A percentile compares a stretch with the other conserved stretches of the same genome.
These are phyloP conservation scores for Komagataella kurtzmanii DNA, from an alignment of 805 yeast species.

Conservation along the genomic window DNA sequence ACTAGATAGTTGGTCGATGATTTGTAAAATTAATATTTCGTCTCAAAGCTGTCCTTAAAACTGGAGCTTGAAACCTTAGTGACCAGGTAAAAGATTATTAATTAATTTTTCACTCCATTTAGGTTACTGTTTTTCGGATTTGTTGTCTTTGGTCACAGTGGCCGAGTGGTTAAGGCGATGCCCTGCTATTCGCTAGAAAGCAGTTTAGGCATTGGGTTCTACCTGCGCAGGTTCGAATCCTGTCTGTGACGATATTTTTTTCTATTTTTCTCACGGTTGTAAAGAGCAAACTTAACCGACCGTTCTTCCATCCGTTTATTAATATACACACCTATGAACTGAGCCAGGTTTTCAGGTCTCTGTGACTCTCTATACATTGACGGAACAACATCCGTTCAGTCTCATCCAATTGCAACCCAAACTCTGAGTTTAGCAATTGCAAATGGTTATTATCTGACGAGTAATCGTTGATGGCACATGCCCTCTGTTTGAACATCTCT, in stretches of 20 bases:
- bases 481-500: slow-evolving; percentile 47
- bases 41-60: no score
- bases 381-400: slow-evolving; percentile 54
- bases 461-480: slow-evolving; percentile 58
- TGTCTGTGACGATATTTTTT: slow-evolving; percentile 82
- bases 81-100: no score
- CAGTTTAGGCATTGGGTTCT: slow-evolving; percentile 67
- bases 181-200: slow-evolving; percentile 34
- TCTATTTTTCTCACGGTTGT: not conserved
- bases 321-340: not conserved
- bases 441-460: slow-evolving; percentile 14
- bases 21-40: no score
- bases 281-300: not conserved
- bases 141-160: slow-evolving; percentile 31
- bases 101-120: not conserved
- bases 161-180: slow-evolving; percentile 70
- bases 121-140: not conserved
- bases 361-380: slow-evolving; percentile 34
- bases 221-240: slow-evolving; percentile 99
- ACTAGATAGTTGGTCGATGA: no score
- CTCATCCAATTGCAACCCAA: slow-evolving; percentile 60
- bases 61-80: no score
- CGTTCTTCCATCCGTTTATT: not conserved
- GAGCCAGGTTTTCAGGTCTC: slow-evolving; percentile 29
- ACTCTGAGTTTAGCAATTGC: slow-evolving; percentile 34